A percentile compares a stretch with the other conserved stretches of the same genome.
Evolutionary conservation across 2,329 filamentous ascomycete genomes (phyloP).

Genomic region (Phialophora verrucosa): DNA sequence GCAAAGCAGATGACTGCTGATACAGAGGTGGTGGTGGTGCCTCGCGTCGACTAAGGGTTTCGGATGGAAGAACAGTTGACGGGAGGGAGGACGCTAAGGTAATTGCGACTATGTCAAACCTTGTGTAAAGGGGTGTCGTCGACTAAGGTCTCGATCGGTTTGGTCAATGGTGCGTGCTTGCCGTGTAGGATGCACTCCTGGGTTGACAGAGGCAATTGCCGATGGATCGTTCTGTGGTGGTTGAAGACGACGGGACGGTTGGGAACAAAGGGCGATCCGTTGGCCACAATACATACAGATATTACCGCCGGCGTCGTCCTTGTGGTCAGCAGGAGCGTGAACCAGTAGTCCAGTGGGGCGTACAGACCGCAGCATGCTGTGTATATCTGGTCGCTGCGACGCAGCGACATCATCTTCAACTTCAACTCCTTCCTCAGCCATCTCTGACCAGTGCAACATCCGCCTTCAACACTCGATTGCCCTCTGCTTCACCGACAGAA

Average conservation of each 20-base stretch:
- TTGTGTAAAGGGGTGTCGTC: not conserved
- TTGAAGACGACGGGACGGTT: not conserved
- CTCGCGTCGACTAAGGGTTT: not conserved
- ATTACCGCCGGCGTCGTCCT: not conserved
- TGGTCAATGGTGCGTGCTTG: not conserved
- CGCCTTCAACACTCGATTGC: not conserved
- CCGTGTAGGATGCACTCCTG: not conserved
- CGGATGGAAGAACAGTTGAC: not conserved
- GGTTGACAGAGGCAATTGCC: not conserved
- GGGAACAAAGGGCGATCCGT: not conserved
- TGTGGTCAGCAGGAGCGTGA: slow-evolving; percentile 9
- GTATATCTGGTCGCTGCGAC: slow-evolving; percentile 2
- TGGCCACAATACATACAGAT: not conserved
- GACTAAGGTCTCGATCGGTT: not conserved
- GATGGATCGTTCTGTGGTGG: not conserved
- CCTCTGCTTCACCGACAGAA: not conserved
- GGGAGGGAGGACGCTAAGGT: not conserved
- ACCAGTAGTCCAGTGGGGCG: slow-evolving; percentile 10
- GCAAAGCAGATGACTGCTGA: not conserved
- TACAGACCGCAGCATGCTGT: not conserved
- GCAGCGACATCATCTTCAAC: not conserved
- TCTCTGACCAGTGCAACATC: not conserved
- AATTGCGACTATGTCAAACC: not conserved
- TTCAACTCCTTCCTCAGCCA: not conserved
- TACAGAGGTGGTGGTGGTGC: not conserved